Evolutionary conservation across 805 yeast species (phyloP).

Genomic region (Saturnispora ahearnii): DNA sequence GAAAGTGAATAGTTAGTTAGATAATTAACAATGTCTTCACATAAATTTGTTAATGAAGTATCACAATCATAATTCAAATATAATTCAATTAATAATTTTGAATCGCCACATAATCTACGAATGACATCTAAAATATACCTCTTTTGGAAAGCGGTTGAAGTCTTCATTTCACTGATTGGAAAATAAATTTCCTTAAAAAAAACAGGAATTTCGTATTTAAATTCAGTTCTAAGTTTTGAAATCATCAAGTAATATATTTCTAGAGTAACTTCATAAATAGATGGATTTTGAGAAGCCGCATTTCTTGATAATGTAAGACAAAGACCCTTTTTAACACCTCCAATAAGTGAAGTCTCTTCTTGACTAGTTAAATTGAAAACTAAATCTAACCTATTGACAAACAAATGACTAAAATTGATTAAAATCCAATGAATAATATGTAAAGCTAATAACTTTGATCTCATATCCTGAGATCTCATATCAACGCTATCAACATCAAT

Average conservation of each 20-base stretch:
- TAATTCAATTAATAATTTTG: constrained; percentile 83
- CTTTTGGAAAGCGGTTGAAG: constrained; percentile 89
- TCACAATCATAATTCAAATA: constrained; percentile 96
- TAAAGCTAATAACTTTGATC: constrained; percentile 82
- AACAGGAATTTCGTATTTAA: constrained; percentile 90
- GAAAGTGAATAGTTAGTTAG: constrained; percentile 63
- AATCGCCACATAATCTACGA: constrained; percentile 76
- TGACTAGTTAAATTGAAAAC: constrained; percentile 42
- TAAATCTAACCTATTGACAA: constrained; percentile 49
- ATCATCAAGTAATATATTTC: constrained; percentile 91
- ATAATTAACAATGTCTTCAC: constrained; percentile 74
- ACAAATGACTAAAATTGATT: constrained; percentile 76
- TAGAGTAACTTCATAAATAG: constrained; percentile 83
- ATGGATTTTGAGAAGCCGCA: constrained; percentile 85
- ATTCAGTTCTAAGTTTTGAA: constrained; percentile 73
- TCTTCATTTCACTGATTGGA: constrained; percentile 86
- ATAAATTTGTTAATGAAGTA: constrained; percentile 66
- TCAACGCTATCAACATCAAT: constrained; percentile 70
- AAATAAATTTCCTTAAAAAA: constrained; percentile 88
- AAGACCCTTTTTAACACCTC: constrained; percentile 75
- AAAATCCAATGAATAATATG: constrained; percentile 82
- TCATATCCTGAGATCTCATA: constrained; percentile 83
- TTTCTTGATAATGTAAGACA: constrained; percentile 80
- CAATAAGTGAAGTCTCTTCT: constrained; percentile 55
- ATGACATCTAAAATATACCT: constrained; percentile 76